Conservation (phyloP, 768 basidiomycete species). For the Hydnomerulius pinastri region DNA sequence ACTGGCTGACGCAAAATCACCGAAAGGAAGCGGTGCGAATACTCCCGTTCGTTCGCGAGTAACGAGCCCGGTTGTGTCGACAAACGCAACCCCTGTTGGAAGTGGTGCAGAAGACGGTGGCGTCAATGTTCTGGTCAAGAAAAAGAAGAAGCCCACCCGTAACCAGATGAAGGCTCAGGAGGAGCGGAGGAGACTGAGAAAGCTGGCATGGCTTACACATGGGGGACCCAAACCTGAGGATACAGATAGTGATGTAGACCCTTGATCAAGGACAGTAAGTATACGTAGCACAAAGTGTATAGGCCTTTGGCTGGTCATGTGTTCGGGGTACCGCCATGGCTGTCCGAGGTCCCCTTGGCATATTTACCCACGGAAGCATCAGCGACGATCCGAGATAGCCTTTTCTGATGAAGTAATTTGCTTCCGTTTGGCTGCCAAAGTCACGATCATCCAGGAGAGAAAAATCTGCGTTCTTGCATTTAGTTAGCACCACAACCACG, state of each 20-base stretch:
- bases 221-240: constrained; percentile 86
- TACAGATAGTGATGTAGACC: constrained; percentile 62
- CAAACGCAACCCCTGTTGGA: constrained; percentile 70
- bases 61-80: constrained; percentile 70
- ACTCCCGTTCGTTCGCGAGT: constrained; percentile 73
- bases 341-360: constrained; percentile 23
- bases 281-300: too few species aligned
- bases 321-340: background rate
- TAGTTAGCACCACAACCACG: background rate
- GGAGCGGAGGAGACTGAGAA: constrained; percentile 78
- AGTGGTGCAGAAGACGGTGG: constrained; percentile 73
- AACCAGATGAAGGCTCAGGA: constrained; percentile 89
- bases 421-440: constrained; percentile 1
- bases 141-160: constrained; percentile 91
- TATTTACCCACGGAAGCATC: constrained; percentile 26
- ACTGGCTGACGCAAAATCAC: constrained; percentile 69
- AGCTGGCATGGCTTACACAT: constrained; percentile 78
- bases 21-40: constrained; percentile 68
- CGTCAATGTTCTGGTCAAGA: constrained; percentile 49
- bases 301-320: too few species aligned
- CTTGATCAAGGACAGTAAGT: constrained; percentile 11
- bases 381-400: constrained; percentile 34
- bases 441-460: background rate
- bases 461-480: background rate
- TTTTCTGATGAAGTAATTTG: constrained; percentile 20